Base-by-base conservation (phyloP, 495 filamentous ascomycete genomes). In the Aspergillus baeticus region DNA sequence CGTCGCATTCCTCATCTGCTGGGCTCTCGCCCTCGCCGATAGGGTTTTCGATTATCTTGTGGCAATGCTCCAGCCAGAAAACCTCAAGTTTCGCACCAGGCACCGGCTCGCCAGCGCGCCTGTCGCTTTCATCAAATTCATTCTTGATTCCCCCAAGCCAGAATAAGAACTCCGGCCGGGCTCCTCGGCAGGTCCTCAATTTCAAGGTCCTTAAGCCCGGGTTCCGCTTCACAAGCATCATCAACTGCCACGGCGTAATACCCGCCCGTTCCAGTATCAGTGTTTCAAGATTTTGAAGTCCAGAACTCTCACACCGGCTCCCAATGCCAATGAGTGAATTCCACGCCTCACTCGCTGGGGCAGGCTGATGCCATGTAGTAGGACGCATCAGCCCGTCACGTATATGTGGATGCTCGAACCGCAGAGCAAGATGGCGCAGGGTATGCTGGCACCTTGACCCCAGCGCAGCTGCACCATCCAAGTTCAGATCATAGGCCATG, bases 331-430 rank as follows among this genome's bases (percentile, higher is more conserved):
- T 65, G 10, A 75, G 56, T 2, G 47, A 23, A 37, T 70, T 73
- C 72, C 70, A 75, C 0, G 58, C 65, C n/a, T 63, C 63, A 26
- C 65, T 69, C 21, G 59, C 63, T 34, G 61, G 65, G 4, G 72
- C 61, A 3, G 61, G 61, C 15, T 62, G 42, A 13, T 59, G 54
- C 67, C 72, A 73, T 20, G 61, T 59, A 13, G 33, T 61, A 3
- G 64, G 64, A 23, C 59, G 57, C 34, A 69, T 53, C 2, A 57
- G 36, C 3, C 63, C 64, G 31, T 72, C 69, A 22, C 67, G 57
- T 17, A 71, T 67, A 45, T 72, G 69, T 10, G 63, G 65, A 57
- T 75, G 70, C 39, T 75, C 72, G 46, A 75, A 68, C 10, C 72
- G 67, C 18, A 71, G 55, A n/a, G 63, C 68, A 29, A 75, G 55